Evolutionary conservation across 1,139 yeast species (phyloP).

Genomic region (Wickerhamomyces sp.): DNA sequence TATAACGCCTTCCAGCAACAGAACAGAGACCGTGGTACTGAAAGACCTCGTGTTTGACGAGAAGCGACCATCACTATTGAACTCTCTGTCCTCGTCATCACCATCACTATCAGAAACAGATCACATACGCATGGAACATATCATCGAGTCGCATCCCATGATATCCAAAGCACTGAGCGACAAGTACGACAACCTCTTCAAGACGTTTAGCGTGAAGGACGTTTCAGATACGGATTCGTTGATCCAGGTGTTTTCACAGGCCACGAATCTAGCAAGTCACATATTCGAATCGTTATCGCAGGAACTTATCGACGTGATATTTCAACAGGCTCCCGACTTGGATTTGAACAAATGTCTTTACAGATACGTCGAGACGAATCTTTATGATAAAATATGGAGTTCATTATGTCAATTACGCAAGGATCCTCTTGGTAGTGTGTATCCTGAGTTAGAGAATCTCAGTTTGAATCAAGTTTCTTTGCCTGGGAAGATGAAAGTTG

Average conservation of each 20-base stretch:
- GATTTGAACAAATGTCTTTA: constrained; percentile 55
- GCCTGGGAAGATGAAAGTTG: constrained; percentile 37
- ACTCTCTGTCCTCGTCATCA: neutral
- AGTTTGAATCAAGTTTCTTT: constrained; percentile 72
- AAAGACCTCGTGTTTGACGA: neutral
- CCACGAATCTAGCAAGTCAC: constrained; percentile 35
- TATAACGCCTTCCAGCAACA: constrained; percentile 8
- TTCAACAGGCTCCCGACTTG: constrained; percentile 35
- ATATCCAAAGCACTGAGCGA: constrained; percentile 43
- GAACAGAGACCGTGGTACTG: constrained; percentile 3
- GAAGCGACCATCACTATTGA: neutral
- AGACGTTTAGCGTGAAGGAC: constrained; percentile 28
- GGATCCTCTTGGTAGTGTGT: constrained; percentile 32
- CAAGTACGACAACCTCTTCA: constrained; percentile 34
- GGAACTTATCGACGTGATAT: constrained; percentile 25
- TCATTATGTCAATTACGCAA: constrained; percentile 33
- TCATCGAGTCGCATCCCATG: constrained; percentile 42
- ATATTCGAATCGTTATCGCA: constrained; percentile 34
- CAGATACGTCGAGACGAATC: constrained; percentile 63
- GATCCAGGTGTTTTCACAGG: constrained; percentile 27
- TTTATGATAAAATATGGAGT: constrained; percentile 63
- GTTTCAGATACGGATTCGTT: constrained; percentile 30
- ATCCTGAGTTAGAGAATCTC: constrained; percentile 42
- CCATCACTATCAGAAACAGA: neutral
- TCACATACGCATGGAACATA: constrained; percentile 32